Conservation (phyloP, 352 stramenopile genomes). For the Phytopythium chamaehyphon region DNA sequence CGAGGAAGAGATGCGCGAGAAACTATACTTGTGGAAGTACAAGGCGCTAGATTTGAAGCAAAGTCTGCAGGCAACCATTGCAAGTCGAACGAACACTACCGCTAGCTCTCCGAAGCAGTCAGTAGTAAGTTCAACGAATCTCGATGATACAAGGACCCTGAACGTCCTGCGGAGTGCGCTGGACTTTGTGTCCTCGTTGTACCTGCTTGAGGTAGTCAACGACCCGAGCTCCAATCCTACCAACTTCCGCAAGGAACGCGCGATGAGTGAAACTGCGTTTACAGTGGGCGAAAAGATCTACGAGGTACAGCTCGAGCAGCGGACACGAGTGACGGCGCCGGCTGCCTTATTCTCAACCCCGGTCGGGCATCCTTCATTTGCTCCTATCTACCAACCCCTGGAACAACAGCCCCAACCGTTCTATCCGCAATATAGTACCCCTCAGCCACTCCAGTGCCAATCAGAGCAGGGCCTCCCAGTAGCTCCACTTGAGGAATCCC, state of each 20-base stretch:
- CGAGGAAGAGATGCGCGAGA: slow-evolving; percentile 20
- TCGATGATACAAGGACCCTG: slow-evolving; percentile 1
- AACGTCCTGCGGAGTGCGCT: slow-evolving; percentile 15
- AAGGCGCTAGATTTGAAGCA: slow-evolving; percentile 25
- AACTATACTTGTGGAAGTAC: slow-evolving; percentile 31
- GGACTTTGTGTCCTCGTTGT: slow-evolving; percentile 31
- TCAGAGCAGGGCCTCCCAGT: background rate
- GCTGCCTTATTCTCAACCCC: background rate
- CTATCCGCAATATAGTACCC: background rate
- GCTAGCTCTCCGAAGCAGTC: background rate
- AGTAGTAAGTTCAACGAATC: background rate
- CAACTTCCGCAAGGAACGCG: slow-evolving; percentile 5
- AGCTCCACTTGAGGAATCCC: background rate
- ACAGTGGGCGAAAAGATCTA: slow-evolving; percentile 10
- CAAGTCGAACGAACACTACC: background rate
- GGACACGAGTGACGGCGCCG: slow-evolving; percentile 1
- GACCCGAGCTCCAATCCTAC: background rate
- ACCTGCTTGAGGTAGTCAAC: slow-evolving; percentile 18
- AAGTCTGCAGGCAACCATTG: slow-evolving; percentile 8
- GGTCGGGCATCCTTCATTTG: background rate
- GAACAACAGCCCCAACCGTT: background rate
- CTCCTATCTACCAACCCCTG: background rate
- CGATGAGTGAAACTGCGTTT: slow-evolving; percentile 8
- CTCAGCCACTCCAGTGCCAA: background rate
- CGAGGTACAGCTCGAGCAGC: slow-evolving; percentile 8